Conservation (phyloP, 179 eudicot genomes). For the Silene vulgaris region DNA sequence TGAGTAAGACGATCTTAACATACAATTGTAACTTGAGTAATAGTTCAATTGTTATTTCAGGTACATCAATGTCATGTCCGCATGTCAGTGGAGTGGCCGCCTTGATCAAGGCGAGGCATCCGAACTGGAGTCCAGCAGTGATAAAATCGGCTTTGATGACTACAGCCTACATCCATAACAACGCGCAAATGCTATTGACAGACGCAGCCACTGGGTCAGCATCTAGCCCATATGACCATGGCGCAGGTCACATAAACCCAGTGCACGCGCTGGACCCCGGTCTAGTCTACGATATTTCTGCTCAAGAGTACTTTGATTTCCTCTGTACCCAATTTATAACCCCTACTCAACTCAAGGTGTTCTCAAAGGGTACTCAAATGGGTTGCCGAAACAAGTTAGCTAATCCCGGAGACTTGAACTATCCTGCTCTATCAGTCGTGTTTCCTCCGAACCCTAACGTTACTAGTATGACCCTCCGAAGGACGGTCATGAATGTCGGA, state of each 20-base stretch:
- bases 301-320: conserved; percentile 72
- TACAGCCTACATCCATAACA: conserved; percentile 66
- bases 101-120: conserved; percentile 62
- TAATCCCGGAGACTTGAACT: conserved; percentile 57
- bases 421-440: conserved; percentile 68
- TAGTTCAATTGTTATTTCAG: conserved; percentile 31
- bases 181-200: conserved; percentile 32
- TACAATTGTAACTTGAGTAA: not conserved
- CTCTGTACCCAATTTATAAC: conserved; percentile 56
- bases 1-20: not conserved
- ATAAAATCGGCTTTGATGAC: conserved; percentile 88
- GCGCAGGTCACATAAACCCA: conserved; percentile 83
- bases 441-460: conserved; percentile 36
- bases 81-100: conserved; percentile 91
- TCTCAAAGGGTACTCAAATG: conserved; percentile 43
- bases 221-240: conserved; percentile 64
- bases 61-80: conserved; percentile 96
- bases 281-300: conserved; percentile 55
- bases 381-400: conserved; percentile 36
- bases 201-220: conserved; percentile 48
- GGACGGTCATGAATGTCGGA: conserved; percentile 83
- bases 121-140: conserved; percentile 79
- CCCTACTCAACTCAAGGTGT: conserved; percentile 42
- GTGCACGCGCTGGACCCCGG: conserved; percentile 70
- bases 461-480: conserved; percentile 39